These are phyloP conservation scores for Lyophyllum decastes DNA, from an alignment of 768 basidiomycete species.

Conservation along the genomic window DNA sequence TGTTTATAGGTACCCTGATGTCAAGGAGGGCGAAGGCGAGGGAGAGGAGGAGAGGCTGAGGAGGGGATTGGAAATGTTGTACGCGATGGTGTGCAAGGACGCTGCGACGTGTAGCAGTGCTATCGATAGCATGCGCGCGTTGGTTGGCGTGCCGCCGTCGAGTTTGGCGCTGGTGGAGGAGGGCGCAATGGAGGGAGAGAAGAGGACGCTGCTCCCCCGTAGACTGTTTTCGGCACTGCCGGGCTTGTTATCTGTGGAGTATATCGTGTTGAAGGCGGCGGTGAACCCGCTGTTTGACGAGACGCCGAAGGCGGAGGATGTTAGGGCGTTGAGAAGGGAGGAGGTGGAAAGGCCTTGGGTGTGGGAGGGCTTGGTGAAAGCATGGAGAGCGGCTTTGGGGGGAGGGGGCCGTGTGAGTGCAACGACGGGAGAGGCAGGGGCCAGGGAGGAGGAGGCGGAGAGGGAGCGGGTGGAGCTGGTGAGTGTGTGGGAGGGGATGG, in stretches of 20 bases:
- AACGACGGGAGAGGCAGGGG: no score
- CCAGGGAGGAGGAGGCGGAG: neutral
- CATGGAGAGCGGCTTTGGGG: slow-evolving; percentile 16
- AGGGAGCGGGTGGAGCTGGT: slow-evolving; percentile 23
- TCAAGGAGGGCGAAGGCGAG: neutral
- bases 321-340: slow-evolving; percentile 56
- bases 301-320: slow-evolving; percentile 51
- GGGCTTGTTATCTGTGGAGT: slow-evolving; percentile 57
- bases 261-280: slow-evolving; percentile 40
- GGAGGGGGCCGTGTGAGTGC: no score
- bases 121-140: slow-evolving; percentile 48
- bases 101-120: slow-evolving; percentile 54
- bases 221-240: slow-evolving; percentile 58
- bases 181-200: slow-evolving; percentile 9
- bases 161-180: no score
- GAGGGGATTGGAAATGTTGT: slow-evolving; percentile 50
- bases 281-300: slow-evolving; percentile 58
- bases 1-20: neutral
- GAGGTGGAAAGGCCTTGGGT: slow-evolving; percentile 56
- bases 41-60: slow-evolving; percentile 35
- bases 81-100: slow-evolving; percentile 57
- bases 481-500: slow-evolving; percentile 59
- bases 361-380: slow-evolving; percentile 21
- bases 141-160: slow-evolving; percentile 24
- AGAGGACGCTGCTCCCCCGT: slow-evolving; percentile 47